Evolutionary conservation across 2,329 filamentous ascomycete genomes (phyloP).

Genomic region (Lachnellula cervina): DNA sequence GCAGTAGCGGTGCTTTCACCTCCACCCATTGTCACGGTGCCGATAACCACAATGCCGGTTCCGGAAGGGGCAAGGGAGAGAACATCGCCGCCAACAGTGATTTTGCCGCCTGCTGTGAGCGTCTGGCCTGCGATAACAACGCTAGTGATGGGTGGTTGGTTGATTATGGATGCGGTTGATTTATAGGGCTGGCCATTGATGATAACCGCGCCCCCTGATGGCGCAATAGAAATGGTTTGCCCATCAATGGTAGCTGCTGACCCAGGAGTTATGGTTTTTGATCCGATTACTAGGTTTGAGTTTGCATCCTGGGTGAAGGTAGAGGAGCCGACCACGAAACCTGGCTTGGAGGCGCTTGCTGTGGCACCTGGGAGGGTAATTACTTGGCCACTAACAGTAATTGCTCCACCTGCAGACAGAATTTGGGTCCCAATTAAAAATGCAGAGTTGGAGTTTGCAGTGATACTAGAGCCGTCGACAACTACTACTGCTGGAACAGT

Average conservation of each 20-base stretch:
- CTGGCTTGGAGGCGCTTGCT: conserved; percentile 1
- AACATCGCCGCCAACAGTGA: conserved; percentile 28
- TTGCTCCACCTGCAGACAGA: conserved; percentile 7
- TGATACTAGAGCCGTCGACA: conserved; percentile 19
- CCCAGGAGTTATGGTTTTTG: neutral
- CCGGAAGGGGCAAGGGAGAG: conserved; percentile 22
- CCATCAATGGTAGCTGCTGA: conserved; percentile 3
- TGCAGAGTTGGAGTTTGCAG: conserved; percentile 13
- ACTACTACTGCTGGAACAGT: conserved; percentile 12
- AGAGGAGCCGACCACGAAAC: conserved; percentile 2
- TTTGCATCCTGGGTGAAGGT: neutral
- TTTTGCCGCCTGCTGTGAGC: conserved; percentile 22
- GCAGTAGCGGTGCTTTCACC: conserved; percentile 11
- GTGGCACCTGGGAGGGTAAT: conserved; percentile 13
- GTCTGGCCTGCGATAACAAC: conserved; percentile 24
- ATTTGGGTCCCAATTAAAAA: conserved; percentile 20
- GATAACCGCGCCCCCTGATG: conserved; percentile 8
- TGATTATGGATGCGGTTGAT: conserved; percentile 2
- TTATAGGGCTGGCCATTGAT: conserved; percentile 7
- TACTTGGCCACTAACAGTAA: conserved; percentile 14
- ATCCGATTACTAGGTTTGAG: conserved; percentile 1
- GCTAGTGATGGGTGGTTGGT: conserved; percentile 8
- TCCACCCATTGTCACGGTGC: conserved; percentile 23
- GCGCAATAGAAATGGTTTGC: conserved; percentile 7
- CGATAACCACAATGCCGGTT: conserved; percentile 21